Evolutionary conservation across 345 rosid genomes (phyloP).

Genomic region (Brassica napus): Da-Ae NC_063452.1:63885001-63885500

Average conservation of each 20-base stretch:
- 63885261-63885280: not conserved
- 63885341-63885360: not conserved
- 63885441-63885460: slow-evolving; percentile 11
- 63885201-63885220: slow-evolving; percentile 11
- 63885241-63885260: not conserved
- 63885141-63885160: slow-evolving; percentile 1
- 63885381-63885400: not conserved
- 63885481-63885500: slow-evolving; percentile 29
- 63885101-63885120: not conserved
- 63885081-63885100: not conserved
- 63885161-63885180: not conserved
- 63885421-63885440: slow-evolving; percentile 22
- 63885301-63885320: not conserved
- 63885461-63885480: slow-evolving; percentile 19
- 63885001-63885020: too few relatives aligned
- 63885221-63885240: slow-evolving; percentile 17
- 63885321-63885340: not conserved
- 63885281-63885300: not conserved
- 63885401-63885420: not conserved
- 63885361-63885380: not conserved
- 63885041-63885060: not conserved
- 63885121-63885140: not conserved
- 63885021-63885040: too few relatives aligned
- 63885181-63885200: slow-evolving; percentile 29
- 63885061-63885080: not conserved